Conservation (phyloP, 371 early-diverging fungal genomes). For the Syncephalastrum racemosum region DNA sequence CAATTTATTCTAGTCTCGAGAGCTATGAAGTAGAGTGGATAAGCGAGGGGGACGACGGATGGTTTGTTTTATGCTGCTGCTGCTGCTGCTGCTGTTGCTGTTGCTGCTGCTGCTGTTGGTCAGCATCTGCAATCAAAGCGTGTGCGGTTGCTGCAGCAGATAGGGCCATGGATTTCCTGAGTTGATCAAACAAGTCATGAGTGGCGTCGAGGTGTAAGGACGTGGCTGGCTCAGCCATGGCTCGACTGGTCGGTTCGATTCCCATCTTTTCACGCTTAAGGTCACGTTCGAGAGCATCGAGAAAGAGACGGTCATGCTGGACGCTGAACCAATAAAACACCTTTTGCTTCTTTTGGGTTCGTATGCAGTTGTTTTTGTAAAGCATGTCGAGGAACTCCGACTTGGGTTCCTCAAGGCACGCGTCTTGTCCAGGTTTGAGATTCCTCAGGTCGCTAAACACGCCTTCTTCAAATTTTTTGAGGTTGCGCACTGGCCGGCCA, state of each 20-base stretch:
- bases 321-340: conserved; percentile 99
- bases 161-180: conserved; percentile 43
- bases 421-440: conserved; percentile 97
- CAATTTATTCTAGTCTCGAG: too few relatives aligned
- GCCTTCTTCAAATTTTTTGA: conserved; percentile 99
- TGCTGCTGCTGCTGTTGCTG: neutral
- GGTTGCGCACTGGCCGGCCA: conserved; percentile 85
- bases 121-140: conserved; percentile 20
- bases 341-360: conserved; percentile 99
- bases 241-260: conserved; percentile 74
- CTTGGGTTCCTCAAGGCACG: conserved; percentile 96
- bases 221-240: conserved; percentile 60
- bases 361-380: conserved; percentile 97
- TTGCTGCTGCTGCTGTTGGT: conserved; percentile 16
- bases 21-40: too few relatives aligned
- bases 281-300: conserved; percentile 98
- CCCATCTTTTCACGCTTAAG: conserved; percentile 91
- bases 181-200: conserved; percentile 59
- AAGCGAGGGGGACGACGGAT: too few relatives aligned
- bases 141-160: conserved; percentile 38
- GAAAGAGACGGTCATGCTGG: conserved; percentile 94
- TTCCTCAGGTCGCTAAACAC: conserved; percentile 97
- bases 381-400: conserved; percentile 97
- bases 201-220: conserved; percentile 58
- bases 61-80: too few relatives aligned